Conservation (phyloP, 768 basidiomycete genomes). For the Podaxis mareebaensis region DNA sequence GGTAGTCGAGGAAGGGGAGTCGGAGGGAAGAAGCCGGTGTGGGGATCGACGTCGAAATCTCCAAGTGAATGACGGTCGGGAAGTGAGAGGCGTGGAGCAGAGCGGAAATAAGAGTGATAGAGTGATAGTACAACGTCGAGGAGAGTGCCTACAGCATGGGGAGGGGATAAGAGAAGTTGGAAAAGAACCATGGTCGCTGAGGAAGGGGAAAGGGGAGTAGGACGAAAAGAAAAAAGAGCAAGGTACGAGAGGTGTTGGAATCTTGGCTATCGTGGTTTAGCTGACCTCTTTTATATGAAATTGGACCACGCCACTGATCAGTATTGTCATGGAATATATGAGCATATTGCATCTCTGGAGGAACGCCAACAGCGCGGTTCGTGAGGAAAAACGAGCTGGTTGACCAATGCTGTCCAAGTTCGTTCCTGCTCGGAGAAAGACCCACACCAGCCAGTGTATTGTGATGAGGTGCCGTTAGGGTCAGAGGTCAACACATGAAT, state of each 20-base stretch:
- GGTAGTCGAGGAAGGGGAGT: constrained; percentile 59
- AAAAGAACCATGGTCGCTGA: constrained; percentile 38
- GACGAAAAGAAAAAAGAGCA: constrained; percentile 1
- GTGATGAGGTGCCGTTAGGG: constrained; percentile 14
- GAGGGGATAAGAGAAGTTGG: constrained; percentile 53
- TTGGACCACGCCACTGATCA: constrained; percentile 16
- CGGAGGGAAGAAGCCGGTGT: constrained; percentile 85
- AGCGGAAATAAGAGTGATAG: constrained; percentile 43
- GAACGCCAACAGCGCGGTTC: constrained; percentile 14
- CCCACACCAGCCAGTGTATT: constrained; percentile 11
- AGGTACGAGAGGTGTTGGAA: constrained; percentile 4
- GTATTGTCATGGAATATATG: constrained; percentile 12
- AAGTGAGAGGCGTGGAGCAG: constrained; percentile 29
- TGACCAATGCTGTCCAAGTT: constrained; percentile 8
- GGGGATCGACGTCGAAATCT: constrained; percentile 58
- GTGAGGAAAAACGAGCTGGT: constrained; percentile 11
- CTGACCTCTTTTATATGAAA: constrained; percentile 26
- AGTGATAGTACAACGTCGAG: constrained; percentile 46
- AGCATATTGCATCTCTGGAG: constrained; percentile 7
- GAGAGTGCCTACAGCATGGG: constrained; percentile 49
- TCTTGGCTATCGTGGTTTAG: constrained; percentile 7
- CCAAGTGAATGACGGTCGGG: constrained; percentile 35
- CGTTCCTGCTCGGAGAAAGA: constrained; percentile 13
- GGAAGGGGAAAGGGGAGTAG: constrained; percentile 15
- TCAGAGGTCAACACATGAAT: constrained; percentile 11